Base-by-base conservation (phyloP, 2,329 filamentous ascomycete genomes). In the Teratosphaeria pseudoeucalypti region DNA sequence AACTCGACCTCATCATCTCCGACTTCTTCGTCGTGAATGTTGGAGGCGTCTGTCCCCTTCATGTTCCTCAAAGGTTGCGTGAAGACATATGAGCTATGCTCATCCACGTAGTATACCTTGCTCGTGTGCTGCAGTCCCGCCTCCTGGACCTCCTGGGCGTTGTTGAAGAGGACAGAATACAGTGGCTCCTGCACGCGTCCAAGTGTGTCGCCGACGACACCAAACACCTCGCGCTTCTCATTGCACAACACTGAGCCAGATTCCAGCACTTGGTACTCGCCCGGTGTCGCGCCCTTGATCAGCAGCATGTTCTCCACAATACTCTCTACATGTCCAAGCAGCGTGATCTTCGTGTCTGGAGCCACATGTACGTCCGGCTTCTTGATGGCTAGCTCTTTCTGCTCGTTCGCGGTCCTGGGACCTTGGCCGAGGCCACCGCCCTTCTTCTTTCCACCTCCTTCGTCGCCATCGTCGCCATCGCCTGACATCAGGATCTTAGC, bases 41-140 rank as follows among this genome's bases (percentile, higher is more conserved):
- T 97, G 57, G 90, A 95, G 9, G 94, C 92, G 73, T 99, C 94
- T 10, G 90, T 94, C 61, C 91, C 90, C 76, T 95, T 97, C 68
- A 88, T 72, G 57, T 80, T 82, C 73, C 87, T 88, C 60, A 97
- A 78, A 6, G 87, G 85, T 71, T 94, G 83, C 0, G 92, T 96
- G 70, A 96, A 94, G 58, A 96, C 90, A 67, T 88, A 95, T 0
- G 82, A 85, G 49, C 90, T 90, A 71, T 94, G 87, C 9, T 83
- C 78, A 53, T 87, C 82, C 2, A 92, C 85, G 70, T 96, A 97
- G 76, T 84, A 96, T 2, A 97, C 77, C 55, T 83, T 83, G 2
- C 82, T 84, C 32, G 87, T 90, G 49, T 83, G 77, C n/a, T 78
- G 74, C n/a, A 96, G 74, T 6, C 85, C 86, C 27, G 85, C 77